Evolutionary conservation across 176 grass and related monocot genomes (phyloP), one percentile per base, ranked within the genome.

Genomic region (Eragrostis curvula): DNA sequence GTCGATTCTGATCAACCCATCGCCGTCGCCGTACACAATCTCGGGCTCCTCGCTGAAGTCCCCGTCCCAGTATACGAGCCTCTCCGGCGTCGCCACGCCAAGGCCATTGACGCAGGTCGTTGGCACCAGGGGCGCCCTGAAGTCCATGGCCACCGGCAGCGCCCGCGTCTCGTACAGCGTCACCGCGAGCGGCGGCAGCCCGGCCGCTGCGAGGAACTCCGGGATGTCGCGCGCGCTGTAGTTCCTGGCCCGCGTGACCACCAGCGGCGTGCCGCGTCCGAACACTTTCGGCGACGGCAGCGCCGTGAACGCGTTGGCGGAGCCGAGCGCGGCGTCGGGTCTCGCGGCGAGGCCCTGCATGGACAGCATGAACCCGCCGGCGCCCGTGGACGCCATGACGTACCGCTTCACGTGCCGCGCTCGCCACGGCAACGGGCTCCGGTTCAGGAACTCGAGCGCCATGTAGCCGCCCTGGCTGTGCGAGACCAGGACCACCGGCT

Each of bases 351-450:
- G 7, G 20, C 21, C 3, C 13, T 39, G 25, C 68, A 49, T 16
- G 0, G 3, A 11, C 18, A 16, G 18, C 42, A 71, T 39, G 13
- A 73, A 63, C 18, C 69, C 80, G 43, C 20, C 56, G 20, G 58
- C 81, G n/a, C 80, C 70, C 18, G 83, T 50, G n/a, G 78, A 85
- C 13, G 51, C 64, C 78, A 75, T 70, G 78, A 89, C 46, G 17
- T 82, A 70, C 66, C 82, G 88, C 70, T 78, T 89, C 25, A 89
- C 39, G 57, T 56, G 53, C 53, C 73, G 71, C 64, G 49, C 3
- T 14, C 83, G 78, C 88, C 88, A 85, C 9, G 66, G 2, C 17
- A 69, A 9, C 13, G 88, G 21, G 88, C 78, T 72, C 56, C 83
- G 72, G 46, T 13, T 3, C 47, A 89, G 78, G 78, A 89, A 80